phyloP scores from a whole-genome alignment of 164 flowering plant species.

The Stephania japonica region DNA sequence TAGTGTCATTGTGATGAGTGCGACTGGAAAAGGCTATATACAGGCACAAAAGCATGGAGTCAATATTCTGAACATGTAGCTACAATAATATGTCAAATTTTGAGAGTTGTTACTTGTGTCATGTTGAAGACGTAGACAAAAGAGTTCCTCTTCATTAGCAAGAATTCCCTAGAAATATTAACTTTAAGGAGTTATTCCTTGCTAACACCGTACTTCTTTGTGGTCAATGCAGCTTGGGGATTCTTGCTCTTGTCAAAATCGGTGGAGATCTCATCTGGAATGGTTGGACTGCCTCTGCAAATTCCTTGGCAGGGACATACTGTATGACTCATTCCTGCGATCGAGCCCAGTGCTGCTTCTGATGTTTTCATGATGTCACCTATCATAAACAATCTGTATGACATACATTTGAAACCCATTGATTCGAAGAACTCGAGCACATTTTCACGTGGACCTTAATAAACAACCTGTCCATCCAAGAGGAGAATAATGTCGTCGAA shows the following conservation, averaged over 20 bases:
- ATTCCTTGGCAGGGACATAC: constrained; percentile 33
- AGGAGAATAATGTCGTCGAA: constrained; percentile 73
- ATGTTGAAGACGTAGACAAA: constrained; percentile 49
- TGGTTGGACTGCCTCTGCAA: constrained; percentile 51
- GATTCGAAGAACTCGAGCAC: constrained; percentile 11
- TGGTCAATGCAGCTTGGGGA: constrained; percentile 54
- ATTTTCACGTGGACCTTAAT: constrained; percentile 29
- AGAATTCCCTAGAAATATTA: constrained; percentile 32
- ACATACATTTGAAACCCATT: constrained; percentile 13
- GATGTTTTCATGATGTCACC: constrained; percentile 70
- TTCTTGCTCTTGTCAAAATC: constrained; percentile 44
- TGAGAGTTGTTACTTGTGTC: constrained; percentile 21
- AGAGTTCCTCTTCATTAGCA: constrained; percentile 56
- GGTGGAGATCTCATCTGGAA: constrained; percentile 44
- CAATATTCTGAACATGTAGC: neutral
- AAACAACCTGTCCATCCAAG: constrained; percentile 64
- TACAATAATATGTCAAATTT: neutral
- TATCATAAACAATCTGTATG: constrained; percentile 13
- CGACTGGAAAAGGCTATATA: constrained; percentile 33
- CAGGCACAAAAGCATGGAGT: neutral
- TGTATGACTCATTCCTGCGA: constrained; percentile 41
- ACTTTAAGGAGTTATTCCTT: constrained; percentile 43
- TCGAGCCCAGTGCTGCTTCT: constrained; percentile 51
- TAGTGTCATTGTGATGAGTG: constrained; percentile 37
- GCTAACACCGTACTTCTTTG: constrained; percentile 35